A percentile compares a stretch with the other conserved stretches of the same genome.
Conservation (phyloP, 208 protist species). For the Leishmania tropica region DNA sequence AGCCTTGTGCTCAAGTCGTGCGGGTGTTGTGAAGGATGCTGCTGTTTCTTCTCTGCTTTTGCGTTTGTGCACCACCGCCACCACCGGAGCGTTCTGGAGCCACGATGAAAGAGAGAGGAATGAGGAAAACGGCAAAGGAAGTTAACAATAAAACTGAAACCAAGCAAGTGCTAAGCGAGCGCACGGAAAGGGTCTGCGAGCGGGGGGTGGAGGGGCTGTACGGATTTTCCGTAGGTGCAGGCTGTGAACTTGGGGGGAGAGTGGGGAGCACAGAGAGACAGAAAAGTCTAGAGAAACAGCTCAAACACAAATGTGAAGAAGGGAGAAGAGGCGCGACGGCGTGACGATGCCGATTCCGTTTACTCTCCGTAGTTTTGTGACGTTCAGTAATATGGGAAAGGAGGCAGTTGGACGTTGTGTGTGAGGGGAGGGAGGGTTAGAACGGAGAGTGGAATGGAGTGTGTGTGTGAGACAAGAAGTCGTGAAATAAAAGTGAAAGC, state of each 20-base stretch:
- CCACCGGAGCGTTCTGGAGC: not conserved
- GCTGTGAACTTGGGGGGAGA: not conserved
- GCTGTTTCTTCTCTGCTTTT: not conserved
- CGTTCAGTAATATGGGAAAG: not conserved
- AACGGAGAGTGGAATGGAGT: not conserved
- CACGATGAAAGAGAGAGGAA: not conserved
- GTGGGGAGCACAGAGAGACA: not conserved
- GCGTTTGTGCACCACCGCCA: not conserved
- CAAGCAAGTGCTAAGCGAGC: conserved; percentile 1
- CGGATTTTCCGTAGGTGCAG: too few species aligned
- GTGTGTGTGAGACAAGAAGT: not conserved
- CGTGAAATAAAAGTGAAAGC: not conserved
- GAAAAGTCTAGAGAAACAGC: not conserved
- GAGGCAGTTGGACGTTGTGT: not conserved
- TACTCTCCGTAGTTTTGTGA: not conserved
- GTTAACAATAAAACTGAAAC: not conserved
- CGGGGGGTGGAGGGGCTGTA: too few species aligned
- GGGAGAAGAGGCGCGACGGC: not conserved
- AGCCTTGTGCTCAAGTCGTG: not conserved
- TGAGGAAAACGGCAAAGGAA: not conserved
- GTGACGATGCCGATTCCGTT: not conserved
- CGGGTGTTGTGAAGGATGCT: not conserved
- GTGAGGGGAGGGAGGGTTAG: not conserved
- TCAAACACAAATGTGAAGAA: not conserved
- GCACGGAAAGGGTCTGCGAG: too few species aligned